Base-by-base conservation (phyloP, 345 rosid genomes). In the Dipteronia sinensis region DNA sequence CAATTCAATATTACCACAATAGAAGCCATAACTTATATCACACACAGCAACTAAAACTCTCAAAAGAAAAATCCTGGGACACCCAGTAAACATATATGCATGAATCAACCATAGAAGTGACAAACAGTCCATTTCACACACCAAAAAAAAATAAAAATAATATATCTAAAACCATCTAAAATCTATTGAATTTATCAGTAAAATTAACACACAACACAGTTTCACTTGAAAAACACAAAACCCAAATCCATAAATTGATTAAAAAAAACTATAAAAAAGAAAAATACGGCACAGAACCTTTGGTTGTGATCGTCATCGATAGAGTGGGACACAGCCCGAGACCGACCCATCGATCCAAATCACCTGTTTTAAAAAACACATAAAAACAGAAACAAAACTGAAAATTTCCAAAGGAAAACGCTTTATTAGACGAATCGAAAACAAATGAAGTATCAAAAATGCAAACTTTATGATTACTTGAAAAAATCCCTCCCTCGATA, bases 331-430 rank as follows among this genome's bases (percentile, higher is more conserved):
- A 82, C 86, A 29, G 82, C 66, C 58, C 88, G 83, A 63, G 88
- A 83, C 44, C 91, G 88, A 80, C 91, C 91, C 88, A 86, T 86
- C 65, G 65, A 63, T 78, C 72, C 62, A 3, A 78, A 66, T 73
- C 81, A 81, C 84, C 72, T 75, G 81, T 55, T 46, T 78, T 82
- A 56, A 78, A 59, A 31, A 71, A 65, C 47, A 75, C 63, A 7
- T 38, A 42, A 55, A 61, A 61, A 23, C 13, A 59, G 22, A 65
- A 40, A 64, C 44, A 74, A 63, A 47, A 64, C 29, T n/a, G 16
- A 62, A 62, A 12, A 10, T 10, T 20, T 10, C 6, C 7, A 58
- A 31, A 15, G 46, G 31, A 10, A 73, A 44, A 23, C 27, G 15
- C 20, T 16, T 73, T 10, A 3, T 29, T 47, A 29, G 29, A 11